phyloP scores from a whole-genome alignment of 2,329 filamentous ascomycete species.

The Chalaropsis ovoidea region DNA sequence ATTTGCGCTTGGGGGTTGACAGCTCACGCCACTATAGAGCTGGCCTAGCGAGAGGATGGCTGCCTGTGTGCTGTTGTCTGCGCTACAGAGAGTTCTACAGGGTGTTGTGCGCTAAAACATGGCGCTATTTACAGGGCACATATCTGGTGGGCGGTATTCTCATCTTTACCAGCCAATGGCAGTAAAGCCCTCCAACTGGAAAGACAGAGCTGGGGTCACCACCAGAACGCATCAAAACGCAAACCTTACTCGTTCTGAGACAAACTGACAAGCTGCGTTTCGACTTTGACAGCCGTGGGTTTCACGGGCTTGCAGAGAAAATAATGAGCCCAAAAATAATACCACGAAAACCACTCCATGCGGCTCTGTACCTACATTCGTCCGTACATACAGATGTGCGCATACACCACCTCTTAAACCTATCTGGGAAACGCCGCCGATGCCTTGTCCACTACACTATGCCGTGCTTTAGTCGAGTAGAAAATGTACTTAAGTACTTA shows the following conservation, averaged over 20 bases:
- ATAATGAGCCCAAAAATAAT: neutral
- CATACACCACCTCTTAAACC: conserved; percentile 17
- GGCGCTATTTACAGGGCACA: neutral
- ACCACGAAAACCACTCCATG: neutral
- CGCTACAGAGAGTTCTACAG: too few species aligned
- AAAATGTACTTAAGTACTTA: neutral
- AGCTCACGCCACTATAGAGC: neutral
- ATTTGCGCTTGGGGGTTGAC: neutral
- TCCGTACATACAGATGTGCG: neutral
- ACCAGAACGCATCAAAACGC: too few species aligned
- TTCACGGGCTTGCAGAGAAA: conserved; percentile 14
- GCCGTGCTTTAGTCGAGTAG: neutral
- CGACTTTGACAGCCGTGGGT: neutral
- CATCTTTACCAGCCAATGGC: too few species aligned
- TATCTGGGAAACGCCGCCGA: conserved; percentile 22
- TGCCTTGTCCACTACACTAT: neutral
- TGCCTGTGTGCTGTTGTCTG: too few species aligned
- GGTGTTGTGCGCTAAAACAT: neutral
- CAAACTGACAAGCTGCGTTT: conserved; percentile 1
- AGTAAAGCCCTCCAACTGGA: too few species aligned
- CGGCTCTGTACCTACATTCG: conserved; percentile 6
- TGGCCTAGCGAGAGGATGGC: neutral
- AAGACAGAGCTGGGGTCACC: too few species aligned
- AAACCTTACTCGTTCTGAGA: neutral
- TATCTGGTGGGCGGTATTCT: neutral